These are phyloP conservation scores for Pyrenochaeta sp. DNA, from an alignment of 2,329 filamentous ascomycete genomes.

Conservation along the genomic window DNA sequence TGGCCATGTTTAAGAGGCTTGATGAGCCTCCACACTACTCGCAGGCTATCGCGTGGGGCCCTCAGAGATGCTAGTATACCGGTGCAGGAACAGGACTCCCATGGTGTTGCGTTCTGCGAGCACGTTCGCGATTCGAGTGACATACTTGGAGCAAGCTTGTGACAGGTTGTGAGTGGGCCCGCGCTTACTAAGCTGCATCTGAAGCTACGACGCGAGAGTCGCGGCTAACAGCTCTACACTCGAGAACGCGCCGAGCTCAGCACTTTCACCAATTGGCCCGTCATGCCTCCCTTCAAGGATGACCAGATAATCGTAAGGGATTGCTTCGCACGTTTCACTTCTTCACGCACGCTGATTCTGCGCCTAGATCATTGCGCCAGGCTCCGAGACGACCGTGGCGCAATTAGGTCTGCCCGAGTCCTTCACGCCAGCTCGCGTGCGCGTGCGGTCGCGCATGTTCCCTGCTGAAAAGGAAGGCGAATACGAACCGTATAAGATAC, in stretches of 20 bases:
- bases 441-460: constrained; percentile 95
- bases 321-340: neutral
- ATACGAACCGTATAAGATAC: constrained; percentile 83
- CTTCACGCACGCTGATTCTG: constrained; percentile 16
- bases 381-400: constrained; percentile 88
- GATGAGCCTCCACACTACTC: constrained; percentile 1
- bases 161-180: constrained; percentile 20
- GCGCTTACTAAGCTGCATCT: constrained; percentile 11
- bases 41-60: constrained; percentile 15
- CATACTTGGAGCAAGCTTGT: constrained; percentile 23
- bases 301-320: constrained; percentile 55
- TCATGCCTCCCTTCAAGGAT: constrained; percentile 57
- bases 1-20: constrained; percentile 15
- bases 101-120: constrained; percentile 26
- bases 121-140: constrained; percentile 28
- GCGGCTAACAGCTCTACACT: constrained; percentile 17
- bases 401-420: constrained; percentile 88
- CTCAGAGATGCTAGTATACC: constrained; percentile 6
- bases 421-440: constrained; percentile 88
- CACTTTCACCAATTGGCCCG: constrained; percentile 35
- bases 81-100: constrained; percentile 19
- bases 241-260: constrained; percentile 21
- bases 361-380: constrained; percentile 73
- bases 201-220: constrained; percentile 12
- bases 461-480: constrained; percentile 76